Base-by-base conservation (phyloP, 1,284 basidiomycete genomes). In the Hemileia vastatrix region DNA sequence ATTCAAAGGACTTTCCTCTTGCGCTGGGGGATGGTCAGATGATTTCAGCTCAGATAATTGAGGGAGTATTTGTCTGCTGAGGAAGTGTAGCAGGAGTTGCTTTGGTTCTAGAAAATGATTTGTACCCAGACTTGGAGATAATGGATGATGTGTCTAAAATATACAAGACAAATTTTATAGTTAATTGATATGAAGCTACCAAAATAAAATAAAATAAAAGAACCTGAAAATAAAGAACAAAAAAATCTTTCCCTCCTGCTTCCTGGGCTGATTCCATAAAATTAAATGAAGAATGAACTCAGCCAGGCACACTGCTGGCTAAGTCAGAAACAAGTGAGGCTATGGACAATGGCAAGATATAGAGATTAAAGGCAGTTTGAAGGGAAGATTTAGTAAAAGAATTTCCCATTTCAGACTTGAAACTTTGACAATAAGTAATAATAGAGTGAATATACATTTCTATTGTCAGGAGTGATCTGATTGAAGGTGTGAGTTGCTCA, bases 361-460 rank as follows among this genome's bases (percentile, higher is more conserved):
- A 82, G 5, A 98, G 82, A 74, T 96, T 96, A 77, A 90, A 88
- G 1, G 93, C 91, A 0, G 91, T 95, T 79, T 97, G 94, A 6
- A 97, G 81, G 0, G 90, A 89, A 2, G 89, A 90, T 15, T 52
- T 8, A 8, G 51, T 27, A 31, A 59, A 50, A 4, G 45, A 43
- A 23, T 40, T 36, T 5, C 18, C 23, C 57, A 59, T 59, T 21
- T 59, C 27, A n/a, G 47, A 21, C 24, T 52, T 27, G 3, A 59
- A 18, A n/a, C 31, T 59, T 27, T 59, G 2, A 8, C 50, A 19
- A 31, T 48, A 32, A 13, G 48, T 23, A 36, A 50, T n/a, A 13
- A 59, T 59, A 19, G 31, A 33, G n/a, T 40, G 31, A 6, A 59
- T 9, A 50, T 57, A 50, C 13, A 27, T 31, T 18, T 56, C 32